Percentiles rank a stretch among this genome's conserved stretches.
phyloP scores from a whole-genome alignment of 2,329 filamentous ascomycete species.

The Aspergillus sp. region DNA sequence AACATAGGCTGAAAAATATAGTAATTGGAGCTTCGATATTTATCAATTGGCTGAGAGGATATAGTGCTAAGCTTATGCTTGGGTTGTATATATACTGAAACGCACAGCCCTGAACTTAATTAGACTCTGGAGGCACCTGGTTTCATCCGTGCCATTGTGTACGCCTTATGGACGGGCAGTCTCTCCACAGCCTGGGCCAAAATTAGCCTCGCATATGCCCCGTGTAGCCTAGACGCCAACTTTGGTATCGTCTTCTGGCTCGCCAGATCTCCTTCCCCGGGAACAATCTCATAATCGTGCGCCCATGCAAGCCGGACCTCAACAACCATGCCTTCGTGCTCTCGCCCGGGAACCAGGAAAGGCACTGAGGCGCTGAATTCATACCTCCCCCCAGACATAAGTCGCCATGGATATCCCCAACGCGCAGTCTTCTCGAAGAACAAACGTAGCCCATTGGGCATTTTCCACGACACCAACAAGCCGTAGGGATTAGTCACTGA shows the following conservation, averaged over 20 bases:
- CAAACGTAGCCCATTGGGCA: conserved; percentile 18
- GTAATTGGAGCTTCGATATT: no score
- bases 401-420: conserved; percentile 32
- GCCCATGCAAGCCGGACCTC: conserved; percentile 28
- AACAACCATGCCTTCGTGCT: conserved; percentile 14
- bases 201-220: conserved; percentile 27
- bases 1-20: no score
- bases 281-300: conserved; percentile 29
- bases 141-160: no score
- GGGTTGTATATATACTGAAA: no score
- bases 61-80: no score
- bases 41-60: no score
- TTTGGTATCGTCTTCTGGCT: conserved; percentile 25
- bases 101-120: no score
- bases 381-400: conserved; percentile 26
- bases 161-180: neutral
- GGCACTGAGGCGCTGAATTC: conserved; percentile 28
- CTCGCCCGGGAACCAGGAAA: conserved; percentile 15
- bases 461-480: conserved; percentile 21
- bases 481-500: conserved; percentile 15
- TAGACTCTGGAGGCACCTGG: no score
- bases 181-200: conserved; percentile 23
- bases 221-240: conserved; percentile 25
- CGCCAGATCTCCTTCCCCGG: conserved; percentile 16
- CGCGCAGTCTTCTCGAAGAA: conserved; percentile 28